Percentiles rank a stretch among this genome's conserved stretches.
phyloP scores from a whole-genome alignment of 441 rosid genomes.

The Erodium moschatum region DNA sequence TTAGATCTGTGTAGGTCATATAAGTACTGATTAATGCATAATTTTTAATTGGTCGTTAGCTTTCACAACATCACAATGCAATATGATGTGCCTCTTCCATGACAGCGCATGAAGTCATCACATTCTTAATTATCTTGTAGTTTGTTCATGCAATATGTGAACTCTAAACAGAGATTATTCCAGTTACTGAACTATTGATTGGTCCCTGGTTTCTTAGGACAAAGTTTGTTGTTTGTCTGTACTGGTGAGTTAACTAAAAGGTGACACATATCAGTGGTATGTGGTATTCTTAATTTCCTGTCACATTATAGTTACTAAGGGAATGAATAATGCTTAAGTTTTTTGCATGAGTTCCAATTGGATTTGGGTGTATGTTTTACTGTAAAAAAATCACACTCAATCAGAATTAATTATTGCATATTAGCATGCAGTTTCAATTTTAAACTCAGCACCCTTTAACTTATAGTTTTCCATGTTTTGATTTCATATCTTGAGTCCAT shows the following conservation, averaged over 20 bases:
- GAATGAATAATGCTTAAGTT: neutral
- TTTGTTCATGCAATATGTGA: neutral
- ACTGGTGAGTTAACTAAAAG: neutral
- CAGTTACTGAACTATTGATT: neutral
- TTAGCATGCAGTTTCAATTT: neutral
- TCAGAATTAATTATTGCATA: neutral
- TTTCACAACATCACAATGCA: neutral
- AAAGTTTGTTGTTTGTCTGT: neutral
- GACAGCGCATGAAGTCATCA: neutral
- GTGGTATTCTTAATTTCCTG: neutral
- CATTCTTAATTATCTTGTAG: neutral
- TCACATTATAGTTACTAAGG: neutral
- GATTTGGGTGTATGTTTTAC: neutral
- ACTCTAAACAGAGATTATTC: no score
- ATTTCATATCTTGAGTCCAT: neutral
- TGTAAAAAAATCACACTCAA: neutral
- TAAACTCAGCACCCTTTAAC: neutral
- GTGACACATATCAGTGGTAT: neutral
- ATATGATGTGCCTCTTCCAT: neutral
- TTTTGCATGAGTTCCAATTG: neutral
- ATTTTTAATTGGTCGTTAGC: no score
- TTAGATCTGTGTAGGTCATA: neutral
- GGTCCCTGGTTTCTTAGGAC: neutral
- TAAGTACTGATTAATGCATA: neutral
- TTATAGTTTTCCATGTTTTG: neutral